A percentile compares a stretch with the other conserved stretches of the same genome.
Conservation (phyloP, 805 yeast genomes). For the Zygotorulaspora chibaensis region DNA sequence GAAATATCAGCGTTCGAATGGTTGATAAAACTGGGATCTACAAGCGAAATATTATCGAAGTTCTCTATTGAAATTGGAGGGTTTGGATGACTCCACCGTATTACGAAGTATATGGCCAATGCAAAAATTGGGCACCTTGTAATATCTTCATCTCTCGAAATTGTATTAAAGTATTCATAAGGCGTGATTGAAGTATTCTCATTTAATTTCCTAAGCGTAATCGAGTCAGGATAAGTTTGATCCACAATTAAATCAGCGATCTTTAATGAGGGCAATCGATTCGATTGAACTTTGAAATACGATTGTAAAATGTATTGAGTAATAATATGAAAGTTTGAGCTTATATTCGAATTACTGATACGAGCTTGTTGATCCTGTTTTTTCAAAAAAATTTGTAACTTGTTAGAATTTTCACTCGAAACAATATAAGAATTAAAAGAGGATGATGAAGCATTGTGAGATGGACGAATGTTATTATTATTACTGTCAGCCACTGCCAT, state of each 20-base stretch:
- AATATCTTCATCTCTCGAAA: slow-evolving; percentile 31
- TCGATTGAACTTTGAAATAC: slow-evolving; percentile 28
- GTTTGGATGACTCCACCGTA: slow-evolving; percentile 29
- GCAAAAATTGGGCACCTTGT: slow-evolving; percentile 35
- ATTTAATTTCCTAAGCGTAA: slow-evolving; percentile 34
- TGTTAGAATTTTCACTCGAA: slow-evolving; percentile 7
- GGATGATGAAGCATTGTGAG: slow-evolving; percentile 2
- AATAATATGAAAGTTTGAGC: slow-evolving; percentile 27
- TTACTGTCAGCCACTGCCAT: slow-evolving; percentile 2
- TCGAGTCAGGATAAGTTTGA: slow-evolving; percentile 34
- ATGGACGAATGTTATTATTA: background rate
- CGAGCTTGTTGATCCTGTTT: slow-evolving; percentile 22
- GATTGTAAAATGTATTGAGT: slow-evolving; percentile 31
- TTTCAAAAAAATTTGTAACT: slow-evolving; percentile 9
- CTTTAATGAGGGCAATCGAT: slow-evolving; percentile 19
- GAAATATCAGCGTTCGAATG: slow-evolving; percentile 6
- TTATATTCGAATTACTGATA: slow-evolving; percentile 11
- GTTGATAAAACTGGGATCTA: slow-evolving; percentile 21
- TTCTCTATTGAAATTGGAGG: slow-evolving; percentile 25
- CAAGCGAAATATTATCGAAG: slow-evolving; percentile 21
- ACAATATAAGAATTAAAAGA: slow-evolving; percentile 7
- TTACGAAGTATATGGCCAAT: slow-evolving; percentile 31
- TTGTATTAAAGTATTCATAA: slow-evolving; percentile 34
- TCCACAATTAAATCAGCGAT: slow-evolving; percentile 33
- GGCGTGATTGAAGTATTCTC: slow-evolving; percentile 23